A percentile compares a stretch with the other conserved stretches of the same genome.
phyloP scores from a whole-genome alignment of 495 filamentous ascomycete genomes.

The Margaritispora aquatica region DNA sequence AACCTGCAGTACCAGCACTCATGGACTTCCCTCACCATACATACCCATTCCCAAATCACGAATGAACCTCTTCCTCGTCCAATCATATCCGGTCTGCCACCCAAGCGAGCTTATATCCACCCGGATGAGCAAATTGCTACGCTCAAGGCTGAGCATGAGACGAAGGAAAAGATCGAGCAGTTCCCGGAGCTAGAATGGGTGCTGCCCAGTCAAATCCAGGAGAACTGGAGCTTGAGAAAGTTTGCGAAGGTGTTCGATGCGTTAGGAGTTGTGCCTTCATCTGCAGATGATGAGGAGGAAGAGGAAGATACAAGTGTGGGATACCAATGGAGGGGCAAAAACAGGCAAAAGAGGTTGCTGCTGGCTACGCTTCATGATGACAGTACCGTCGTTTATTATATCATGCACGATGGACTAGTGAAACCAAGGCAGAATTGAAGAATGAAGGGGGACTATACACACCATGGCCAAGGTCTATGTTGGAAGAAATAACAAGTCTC shows the following conservation, averaged over 20 bases:
- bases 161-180: conserved; percentile 31
- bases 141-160: conserved; percentile 48
- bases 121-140: conserved; percentile 86
- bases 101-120: conserved; percentile 79
- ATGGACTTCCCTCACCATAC: conserved; percentile 66
- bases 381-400: conserved; percentile 91
- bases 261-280: conserved; percentile 45
- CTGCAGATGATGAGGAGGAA: conserved; percentile 13
- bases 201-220: conserved; percentile 71
- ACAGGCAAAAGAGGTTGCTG: conserved; percentile 63
- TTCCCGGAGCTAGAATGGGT: conserved; percentile 73
- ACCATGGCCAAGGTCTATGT: neutral
- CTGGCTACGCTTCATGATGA: conserved; percentile 82
- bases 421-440: conserved; percentile 91
- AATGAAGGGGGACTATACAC: neutral
- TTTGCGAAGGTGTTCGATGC: conserved; percentile 80
- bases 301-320: conserved; percentile 24
- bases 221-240: conserved; percentile 72
- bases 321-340: conserved; percentile 33
- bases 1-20: conserved; percentile 83
- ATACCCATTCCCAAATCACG: conserved; percentile 43
- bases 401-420: conserved; percentile 90
- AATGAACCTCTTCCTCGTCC: conserved; percentile 42
- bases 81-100: conserved; percentile 82
- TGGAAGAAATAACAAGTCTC: neutral